Evolutionary conservation across 768 basidiomycete species (phyloP).

Genomic region (Vararia minispora): DNA sequence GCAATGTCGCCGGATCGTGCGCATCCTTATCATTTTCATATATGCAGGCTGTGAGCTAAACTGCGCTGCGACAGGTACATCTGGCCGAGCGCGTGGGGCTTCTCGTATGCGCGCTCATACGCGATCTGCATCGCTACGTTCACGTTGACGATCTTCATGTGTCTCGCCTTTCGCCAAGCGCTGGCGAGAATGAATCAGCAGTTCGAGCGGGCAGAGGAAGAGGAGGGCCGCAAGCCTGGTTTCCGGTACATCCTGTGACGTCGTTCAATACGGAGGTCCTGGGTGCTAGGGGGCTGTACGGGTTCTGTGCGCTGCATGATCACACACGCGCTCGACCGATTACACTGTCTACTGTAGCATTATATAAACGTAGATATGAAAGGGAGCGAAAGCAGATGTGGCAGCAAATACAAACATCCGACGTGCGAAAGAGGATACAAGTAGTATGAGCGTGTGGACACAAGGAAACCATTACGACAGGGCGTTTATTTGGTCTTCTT

Average conservation of each 20-base stretch:
- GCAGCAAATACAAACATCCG: too few species aligned
- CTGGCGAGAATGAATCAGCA: slow-evolving; percentile 20
- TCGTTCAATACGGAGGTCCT: too few species aligned
- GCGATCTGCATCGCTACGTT: slow-evolving; percentile 58
- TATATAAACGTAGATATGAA: too few species aligned
- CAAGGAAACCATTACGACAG: too few species aligned
- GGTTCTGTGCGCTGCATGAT: too few species aligned
- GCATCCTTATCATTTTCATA: slow-evolving; percentile 18
- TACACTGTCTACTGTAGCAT: too few species aligned
- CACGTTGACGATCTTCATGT: slow-evolving; percentile 28
- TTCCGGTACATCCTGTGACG: slow-evolving; percentile 41
- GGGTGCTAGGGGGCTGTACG: too few species aligned
- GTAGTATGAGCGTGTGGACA: too few species aligned
- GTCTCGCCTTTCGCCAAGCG: slow-evolving; percentile 22
- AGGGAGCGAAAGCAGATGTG: too few species aligned
- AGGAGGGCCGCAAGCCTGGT: slow-evolving; percentile 23
- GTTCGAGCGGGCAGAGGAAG: slow-evolving; percentile 28
- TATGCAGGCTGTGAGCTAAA: slow-evolving; percentile 2
- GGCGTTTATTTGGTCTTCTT: too few species aligned
- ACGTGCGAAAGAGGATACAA: too few species aligned
- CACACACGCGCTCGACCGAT: too few species aligned
- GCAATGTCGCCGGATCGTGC: slow-evolving; percentile 78
- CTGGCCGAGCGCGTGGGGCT: slow-evolving; percentile 63
- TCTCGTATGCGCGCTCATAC: slow-evolving; percentile 59
- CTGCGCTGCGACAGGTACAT: slow-evolving; percentile 32